Evolutionary conservation across 2,329 filamentous ascomycete species (phyloP), one percentile per base, ranked within the genome.

Genomic region (Periglandula ipomoeae): DNA sequence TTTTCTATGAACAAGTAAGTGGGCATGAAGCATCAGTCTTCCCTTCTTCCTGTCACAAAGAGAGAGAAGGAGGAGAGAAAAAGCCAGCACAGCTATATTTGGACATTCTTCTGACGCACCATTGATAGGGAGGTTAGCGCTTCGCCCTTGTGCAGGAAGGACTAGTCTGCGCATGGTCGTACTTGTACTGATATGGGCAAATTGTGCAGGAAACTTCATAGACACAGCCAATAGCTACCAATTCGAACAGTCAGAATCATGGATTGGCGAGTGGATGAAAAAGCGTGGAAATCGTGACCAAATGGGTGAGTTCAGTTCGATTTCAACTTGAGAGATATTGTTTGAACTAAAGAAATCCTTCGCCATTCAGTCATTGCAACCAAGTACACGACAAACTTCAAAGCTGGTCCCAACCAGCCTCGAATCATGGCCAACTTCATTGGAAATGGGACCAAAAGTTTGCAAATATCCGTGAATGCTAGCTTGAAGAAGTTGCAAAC

Each of bases 201-300:
- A n/a, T 2, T 20, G 6, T 19, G 19, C 34, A 50, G 84, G 85
- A 22, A 88, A 88, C 65, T 87, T 88, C 63, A 82, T 88, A 58
- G 85, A 88, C 61, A 86, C 82, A 0, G 59, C 82, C 50, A 84
- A 81, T 66, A 82, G 82, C 62, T 87, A 87, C 65, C 82, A 85
- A 56, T 66, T 71, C 48, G 71, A 70, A 51, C 73, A 85, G 61
- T 78, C 78, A 1, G 84, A 87, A 63, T 63, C 58, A 46, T 84
- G 82, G 78, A 69, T 88, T 49, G 84, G 84, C 32, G 81, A 84
- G 55, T 88, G 84, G 82, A 83, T 85, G 79, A 70, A 73, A 56
- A 73, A 74, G 52, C 75, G 80, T 9, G 71, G 74, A n/a, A 78
- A 78, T 51, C 75, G 85, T 22, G 82, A 86, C 55, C 70, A 85